phyloP scores from a whole-genome alignment of 108 stramenopile species.

The Cyclotella sp. region DNA sequence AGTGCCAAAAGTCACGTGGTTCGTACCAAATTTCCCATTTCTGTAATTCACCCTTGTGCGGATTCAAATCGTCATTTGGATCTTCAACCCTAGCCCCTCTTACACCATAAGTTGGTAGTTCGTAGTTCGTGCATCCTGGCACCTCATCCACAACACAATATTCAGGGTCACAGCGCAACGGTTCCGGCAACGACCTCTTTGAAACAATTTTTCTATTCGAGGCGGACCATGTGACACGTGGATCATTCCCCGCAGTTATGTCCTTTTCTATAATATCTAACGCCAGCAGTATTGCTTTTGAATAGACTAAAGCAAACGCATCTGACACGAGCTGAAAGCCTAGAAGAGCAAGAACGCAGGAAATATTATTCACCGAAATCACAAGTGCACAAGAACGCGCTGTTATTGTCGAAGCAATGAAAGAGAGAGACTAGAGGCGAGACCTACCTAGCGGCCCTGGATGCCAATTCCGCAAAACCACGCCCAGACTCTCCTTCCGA shows the following conservation, averaged over 20 bases:
- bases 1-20: slow-evolving; percentile 30
- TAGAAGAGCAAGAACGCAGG: slow-evolving; percentile 35
- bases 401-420: not conserved
- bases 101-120: slow-evolving; percentile 50
- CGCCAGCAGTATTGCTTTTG: slow-evolving; percentile 48
- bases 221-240: slow-evolving; percentile 37
- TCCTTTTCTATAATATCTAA: slow-evolving; percentile 47
- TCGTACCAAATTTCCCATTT: slow-evolving; percentile 51
- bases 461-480: slow-evolving; percentile 58
- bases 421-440: not conserved
- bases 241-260: slow-evolving; percentile 34
- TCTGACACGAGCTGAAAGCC: slow-evolving; percentile 57
- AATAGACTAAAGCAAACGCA: slow-evolving; percentile 53
- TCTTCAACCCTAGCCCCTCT: slow-evolving; percentile 41
- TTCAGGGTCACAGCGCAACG: slow-evolving; percentile 29
- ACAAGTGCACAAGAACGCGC: no score
- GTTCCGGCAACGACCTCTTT: slow-evolving; percentile 29
- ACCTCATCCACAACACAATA: slow-evolving; percentile 54
- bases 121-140: slow-evolving; percentile 53
- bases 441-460: slow-evolving; percentile 2
- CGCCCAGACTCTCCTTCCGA: slow-evolving; percentile 53
- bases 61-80: slow-evolving; percentile 49
- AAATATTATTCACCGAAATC: no score
- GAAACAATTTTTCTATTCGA: slow-evolving; percentile 29
- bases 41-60: slow-evolving; percentile 40